A percentile compares a stretch with the other conserved stretches of the same genome.
Conservation (phyloP, 202 grass and related monocot species). For the Zizania palustris region DNA sequence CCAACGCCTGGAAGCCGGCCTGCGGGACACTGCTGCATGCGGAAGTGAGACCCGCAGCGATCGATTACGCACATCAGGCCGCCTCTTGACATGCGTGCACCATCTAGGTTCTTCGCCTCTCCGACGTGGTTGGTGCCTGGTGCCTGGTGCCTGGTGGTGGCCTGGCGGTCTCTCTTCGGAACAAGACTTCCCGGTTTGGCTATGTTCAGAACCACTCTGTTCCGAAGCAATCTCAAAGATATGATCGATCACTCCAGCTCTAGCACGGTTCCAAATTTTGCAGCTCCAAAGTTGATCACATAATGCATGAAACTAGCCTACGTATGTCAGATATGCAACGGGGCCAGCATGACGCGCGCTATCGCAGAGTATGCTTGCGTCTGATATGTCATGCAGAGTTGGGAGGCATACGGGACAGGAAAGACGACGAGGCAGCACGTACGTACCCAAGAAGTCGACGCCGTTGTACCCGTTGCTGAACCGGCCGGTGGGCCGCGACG, state of each 20-base stretch:
- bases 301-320: neutral
- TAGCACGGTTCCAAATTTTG: neutral
- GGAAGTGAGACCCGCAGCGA: constrained; percentile 1
- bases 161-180: too few species aligned
- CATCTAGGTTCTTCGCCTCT: neutral
- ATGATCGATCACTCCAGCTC: neutral
- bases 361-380: neutral
- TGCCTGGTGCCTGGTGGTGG: too few species aligned
- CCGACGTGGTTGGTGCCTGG: neutral
- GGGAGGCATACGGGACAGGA: neutral
- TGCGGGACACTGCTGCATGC: neutral
- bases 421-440: neutral
- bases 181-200: too few species aligned
- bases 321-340: neutral
- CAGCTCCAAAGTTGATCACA: neutral
- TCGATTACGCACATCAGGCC: constrained; percentile 22
- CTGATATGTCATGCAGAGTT: neutral
- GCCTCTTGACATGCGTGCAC: neutral
- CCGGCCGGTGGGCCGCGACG: constrained; percentile 68
- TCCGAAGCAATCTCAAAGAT: neutral
- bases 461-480: constrained; percentile 99
- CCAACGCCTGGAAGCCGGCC: constrained; percentile 1
- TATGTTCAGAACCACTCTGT: neutral
- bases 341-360: too few species aligned
- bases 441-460: constrained; percentile 85